Base-by-base conservation (phyloP, 2,329 filamentous ascomycete species). In the Cercospora zeae-maydis region DNA sequence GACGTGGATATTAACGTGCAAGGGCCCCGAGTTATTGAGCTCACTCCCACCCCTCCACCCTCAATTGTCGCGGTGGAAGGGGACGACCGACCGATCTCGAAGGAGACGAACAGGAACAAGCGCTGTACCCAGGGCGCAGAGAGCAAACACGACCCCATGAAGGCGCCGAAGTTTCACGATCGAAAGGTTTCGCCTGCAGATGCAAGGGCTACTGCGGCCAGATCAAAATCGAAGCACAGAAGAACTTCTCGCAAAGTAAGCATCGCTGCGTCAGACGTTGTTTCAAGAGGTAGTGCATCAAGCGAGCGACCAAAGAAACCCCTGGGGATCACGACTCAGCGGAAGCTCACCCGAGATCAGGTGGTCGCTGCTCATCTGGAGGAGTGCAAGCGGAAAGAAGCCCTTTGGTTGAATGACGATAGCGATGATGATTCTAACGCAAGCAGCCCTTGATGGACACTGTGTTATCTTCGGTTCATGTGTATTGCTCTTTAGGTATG, bases 331-430 rank as follows among this genome's bases (percentile, higher is more conserved):
- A 30, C 45, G 11, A 42, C 57, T 45, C 47, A 52, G 31, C 21
- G n/a, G 31, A 47, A 33, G n/a, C 30, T 52, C 21, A 51, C 57
- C 1, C 30, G 45, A 21, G 57, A 51, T 9, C 30, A 51, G 31
- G 57, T 45, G 13, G 30, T 59, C 6, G 57, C 57, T 16, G 57
- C 57, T 11, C 57, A 59, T 33, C 34, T 59, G 42, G 57, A 42
- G 14, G 57, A 59, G 24, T 59, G 57, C 14, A 59, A 59, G 31
- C 57, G 57, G n/a, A 51, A 52, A 19, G 57, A 59, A 27, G 42
- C 42, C 33, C 21, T 51, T 21, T 59, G 21, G 16, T 31, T 59
- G 7, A 34, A 51, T 45, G 45, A 59, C 16, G 57, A 59, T 21
- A 45, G 45, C 42, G 42, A 59, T 34, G 56, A 49, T 42, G 42